A percentile compares a stretch with the other conserved stretches of the same genome.
Conservation (phyloP, 2,329 filamentous ascomycete genomes). For the Fusarium chuoi region DNA sequence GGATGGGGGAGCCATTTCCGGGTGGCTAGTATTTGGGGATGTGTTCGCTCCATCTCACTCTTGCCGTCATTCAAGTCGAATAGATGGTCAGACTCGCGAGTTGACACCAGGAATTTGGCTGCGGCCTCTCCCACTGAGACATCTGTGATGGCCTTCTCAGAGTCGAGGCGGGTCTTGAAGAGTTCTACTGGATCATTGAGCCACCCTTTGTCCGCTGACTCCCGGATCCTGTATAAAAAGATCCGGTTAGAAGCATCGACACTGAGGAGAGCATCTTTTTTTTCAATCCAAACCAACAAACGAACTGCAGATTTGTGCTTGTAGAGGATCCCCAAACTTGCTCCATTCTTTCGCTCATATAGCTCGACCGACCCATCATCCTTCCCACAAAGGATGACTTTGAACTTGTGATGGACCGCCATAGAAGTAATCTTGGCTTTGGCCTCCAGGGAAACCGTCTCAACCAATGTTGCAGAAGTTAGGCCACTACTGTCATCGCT, state of each 20-base stretch:
- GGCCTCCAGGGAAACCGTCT: constrained; percentile 37
- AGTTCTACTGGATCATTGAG: constrained; percentile 12
- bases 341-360: constrained; percentile 39
- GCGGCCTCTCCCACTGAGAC: constrained; percentile 40
- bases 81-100: constrained; percentile 46
- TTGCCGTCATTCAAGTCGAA: constrained; percentile 42
- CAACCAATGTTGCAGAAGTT: constrained; percentile 35
- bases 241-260: constrained; percentile 45
- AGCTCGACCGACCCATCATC: constrained; percentile 49
- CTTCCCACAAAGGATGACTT: constrained; percentile 50
- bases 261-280: constrained; percentile 41
- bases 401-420: constrained; percentile 34
- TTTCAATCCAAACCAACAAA: constrained; percentile 43
- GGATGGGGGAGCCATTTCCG: constrained; percentile 39
- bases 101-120: constrained; percentile 48
- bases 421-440: constrained; percentile 47
- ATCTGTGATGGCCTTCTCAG: constrained; percentile 39
- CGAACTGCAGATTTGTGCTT: constrained; percentile 45
- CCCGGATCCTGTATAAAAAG: constrained; percentile 28
- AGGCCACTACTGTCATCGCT: constrained; percentile 42
- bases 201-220: constrained; percentile 23
- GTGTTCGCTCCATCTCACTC: constrained; percentile 22
- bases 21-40: background rate
- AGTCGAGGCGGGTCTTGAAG: constrained; percentile 37
- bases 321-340: constrained; percentile 41